These are phyloP conservation scores for Fusarium sp. DNA, from an alignment of 2,329 filamentous ascomycete genomes.

Conservation along the genomic window DNA sequence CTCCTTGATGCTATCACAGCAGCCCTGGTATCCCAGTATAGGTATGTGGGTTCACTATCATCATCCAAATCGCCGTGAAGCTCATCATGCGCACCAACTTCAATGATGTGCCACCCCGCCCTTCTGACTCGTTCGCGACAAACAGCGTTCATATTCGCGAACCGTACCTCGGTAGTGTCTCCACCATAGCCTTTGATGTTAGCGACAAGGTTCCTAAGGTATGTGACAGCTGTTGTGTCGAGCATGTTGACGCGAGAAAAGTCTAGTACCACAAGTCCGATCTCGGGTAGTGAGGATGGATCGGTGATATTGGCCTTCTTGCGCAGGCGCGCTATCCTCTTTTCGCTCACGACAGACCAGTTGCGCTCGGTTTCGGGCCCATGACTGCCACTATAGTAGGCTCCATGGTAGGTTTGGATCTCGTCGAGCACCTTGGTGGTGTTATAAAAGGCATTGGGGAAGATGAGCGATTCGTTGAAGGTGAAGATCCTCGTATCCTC, in stretches of 20 bases:
- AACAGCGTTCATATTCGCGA: conserved; percentile 61
- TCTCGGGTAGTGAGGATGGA: conserved; percentile 50
- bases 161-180: conserved; percentile 58
- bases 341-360: conserved; percentile 66
- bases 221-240: conserved; percentile 64
- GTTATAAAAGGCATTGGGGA: conserved; percentile 69
- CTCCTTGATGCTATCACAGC: conserved; percentile 39
- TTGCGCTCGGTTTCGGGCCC: conserved; percentile 56
- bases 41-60: background rate
- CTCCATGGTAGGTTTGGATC: conserved; percentile 59
- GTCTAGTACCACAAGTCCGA: conserved; percentile 65
- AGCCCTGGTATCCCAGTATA: conserved; percentile 35
- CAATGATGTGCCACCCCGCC: conserved; percentile 52
- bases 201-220: conserved; percentile 61
- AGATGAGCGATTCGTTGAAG: conserved; percentile 69
- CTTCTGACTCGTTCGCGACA: conserved; percentile 56
- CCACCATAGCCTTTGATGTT: conserved; percentile 65
- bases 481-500: conserved; percentile 67
- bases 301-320: conserved; percentile 52
- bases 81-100: conserved; percentile 24
- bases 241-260: conserved; percentile 64
- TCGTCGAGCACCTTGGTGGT: conserved; percentile 63
- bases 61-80: conserved; percentile 11
- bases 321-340: conserved; percentile 61
- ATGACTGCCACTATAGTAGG: conserved; percentile 53